Evolutionary conservation across 331 rosid genomes (phyloP).

Genomic region (Spiraea crenata): DNA sequence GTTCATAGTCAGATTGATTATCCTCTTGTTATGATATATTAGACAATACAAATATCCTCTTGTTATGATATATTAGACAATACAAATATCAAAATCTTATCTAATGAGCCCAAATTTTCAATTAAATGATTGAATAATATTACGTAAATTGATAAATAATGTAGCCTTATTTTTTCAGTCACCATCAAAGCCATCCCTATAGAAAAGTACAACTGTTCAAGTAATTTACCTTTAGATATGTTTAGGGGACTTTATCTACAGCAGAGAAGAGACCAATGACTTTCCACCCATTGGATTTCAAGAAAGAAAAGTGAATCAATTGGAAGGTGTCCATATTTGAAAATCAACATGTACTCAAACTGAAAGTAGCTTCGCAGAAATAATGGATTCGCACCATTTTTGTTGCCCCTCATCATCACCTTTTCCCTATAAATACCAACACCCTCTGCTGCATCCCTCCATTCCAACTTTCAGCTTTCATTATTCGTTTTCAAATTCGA

Average conservation of each 20-base stretch:
- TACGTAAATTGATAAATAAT: not conserved
- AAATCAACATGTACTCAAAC: too few species aligned
- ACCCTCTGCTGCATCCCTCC: not conserved
- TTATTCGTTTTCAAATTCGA: too few species aligned
- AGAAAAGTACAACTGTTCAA: not conserved
- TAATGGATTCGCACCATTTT: not conserved
- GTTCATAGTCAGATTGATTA: too few species aligned
- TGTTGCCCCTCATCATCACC: not conserved
- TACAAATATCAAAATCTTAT: too few species aligned
- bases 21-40: too few species aligned
- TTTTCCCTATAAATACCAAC: slow-evolving; percentile 10
- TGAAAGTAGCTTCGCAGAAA: not conserved
- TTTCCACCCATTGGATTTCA: not conserved
- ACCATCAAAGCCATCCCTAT: not conserved
- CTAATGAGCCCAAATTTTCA: too few species aligned
- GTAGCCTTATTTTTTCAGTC: not conserved
- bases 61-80: too few species aligned
- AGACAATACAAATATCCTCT: too few species aligned
- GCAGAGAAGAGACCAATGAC: not conserved
- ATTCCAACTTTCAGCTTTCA: not conserved
- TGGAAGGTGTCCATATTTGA: not conserved
- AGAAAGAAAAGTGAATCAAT: not conserved
- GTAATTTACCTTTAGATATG: not conserved
- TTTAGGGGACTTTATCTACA: not conserved
- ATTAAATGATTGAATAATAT: too few species aligned